These are phyloP conservation scores for Trifolium pratense DNA, from an alignment of 306 rosid species.

Conservation along the genomic window DNA sequence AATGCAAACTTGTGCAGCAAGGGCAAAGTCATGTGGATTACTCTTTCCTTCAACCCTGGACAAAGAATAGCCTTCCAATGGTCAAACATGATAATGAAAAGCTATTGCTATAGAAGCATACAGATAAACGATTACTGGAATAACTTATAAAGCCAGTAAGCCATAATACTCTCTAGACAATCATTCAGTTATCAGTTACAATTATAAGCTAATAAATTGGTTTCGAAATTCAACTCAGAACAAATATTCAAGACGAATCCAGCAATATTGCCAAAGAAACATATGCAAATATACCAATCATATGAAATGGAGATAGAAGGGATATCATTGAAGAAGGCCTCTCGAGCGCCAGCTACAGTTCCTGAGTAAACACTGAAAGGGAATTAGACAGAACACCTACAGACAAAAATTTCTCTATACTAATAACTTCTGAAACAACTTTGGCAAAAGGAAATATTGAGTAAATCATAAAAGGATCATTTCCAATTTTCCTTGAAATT, in stretches of 20 bases:
- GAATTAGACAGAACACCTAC: constrained; percentile 33
- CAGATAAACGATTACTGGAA: constrained; percentile 25
- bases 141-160: constrained; percentile 8
- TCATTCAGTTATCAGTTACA: constrained; percentile 24
- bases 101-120: constrained; percentile 3
- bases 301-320: constrained; percentile 86
- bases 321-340: constrained; percentile 74
- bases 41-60: constrained; percentile 79
- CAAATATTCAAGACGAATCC: constrained; percentile 7
- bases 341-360: constrained; percentile 98
- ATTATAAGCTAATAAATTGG: constrained; percentile 26
- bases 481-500: no score
- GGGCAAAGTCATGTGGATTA: constrained; percentile 54
- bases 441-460: neutral
- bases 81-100: constrained; percentile 34
- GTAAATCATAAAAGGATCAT: neutral
- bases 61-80: constrained; percentile 35
- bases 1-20: constrained; percentile 78
- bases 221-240: constrained; percentile 11
- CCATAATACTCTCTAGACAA: constrained; percentile 30
- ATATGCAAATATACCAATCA: constrained; percentile 60
- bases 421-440: constrained; percentile 27
- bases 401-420: neutral
- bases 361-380: constrained; percentile 79
- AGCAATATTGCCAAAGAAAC: constrained; percentile 24